Evolutionary conservation across 768 basidiomycete genomes (phyloP), one percentile per base, ranked within the genome.

Genomic region (Ramaria sp.): DNA sequence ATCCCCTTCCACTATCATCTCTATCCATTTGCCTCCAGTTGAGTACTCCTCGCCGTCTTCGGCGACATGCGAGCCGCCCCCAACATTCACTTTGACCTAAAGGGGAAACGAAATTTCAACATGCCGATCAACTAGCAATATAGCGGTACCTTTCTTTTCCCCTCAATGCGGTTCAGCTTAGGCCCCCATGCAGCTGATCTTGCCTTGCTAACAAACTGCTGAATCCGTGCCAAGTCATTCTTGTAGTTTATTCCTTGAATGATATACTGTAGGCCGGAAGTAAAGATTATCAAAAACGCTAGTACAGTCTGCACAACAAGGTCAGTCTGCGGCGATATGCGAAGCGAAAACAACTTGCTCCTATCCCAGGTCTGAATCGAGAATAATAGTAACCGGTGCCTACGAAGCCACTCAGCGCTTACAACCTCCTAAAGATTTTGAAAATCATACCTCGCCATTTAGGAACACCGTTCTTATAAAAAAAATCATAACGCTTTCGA

Each of bases 401-500:
- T 57, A 50, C 38, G 18, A 18, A 38, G 32, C n/a, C 15, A 42
- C 8, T 56, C n/a, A 56, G 39, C 27, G 15, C 13, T 27, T 16
- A 24, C 48, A 28, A 30, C 10, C 12, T 36, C 13, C 12, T 25
- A 13, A 49, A 15, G 24, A 20, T 7, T 32, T 24, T 8, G 27
- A 13, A 34, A 7, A 15, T 57, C 66, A 20, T 27, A 67, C 70
- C 95, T 59, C 94, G 77, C 95, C 95, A 99, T 65, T 78, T 88
- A 0, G 95, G 95, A 3, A 99, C 92, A 20, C 95, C 95, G 58
- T 97, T 97, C 70, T 95, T 93, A 75, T 88, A 88, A 77, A 98
- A 99, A 68, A 70, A 71, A 56, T 63, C 83, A 53, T 66, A 90
- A 81, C 91, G 75, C 66, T 88, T 78, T 36, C 92, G 79, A 47